Evolutionary conservation across 2,329 filamentous ascomycete species (phyloP).

Genomic region (Colletotrichum chlorophyti): DNA sequence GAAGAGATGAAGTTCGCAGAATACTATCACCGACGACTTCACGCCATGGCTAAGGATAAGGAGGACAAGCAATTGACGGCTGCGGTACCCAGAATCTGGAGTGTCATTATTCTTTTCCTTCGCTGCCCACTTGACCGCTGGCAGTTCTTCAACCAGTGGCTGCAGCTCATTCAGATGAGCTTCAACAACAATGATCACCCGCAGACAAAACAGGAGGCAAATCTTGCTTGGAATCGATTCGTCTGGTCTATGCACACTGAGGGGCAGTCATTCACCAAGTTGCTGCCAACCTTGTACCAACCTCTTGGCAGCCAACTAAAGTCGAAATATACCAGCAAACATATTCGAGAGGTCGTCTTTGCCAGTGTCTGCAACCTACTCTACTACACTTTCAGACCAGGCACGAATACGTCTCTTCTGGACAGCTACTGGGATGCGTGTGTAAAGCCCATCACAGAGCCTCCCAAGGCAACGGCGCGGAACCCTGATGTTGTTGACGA

Average conservation of each 20-base stretch:
- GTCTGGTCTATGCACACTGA: slow-evolving; percentile 76
- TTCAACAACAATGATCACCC: slow-evolving; percentile 78
- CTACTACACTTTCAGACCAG: slow-evolving; percentile 83
- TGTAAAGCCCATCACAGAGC: slow-evolving; percentile 63
- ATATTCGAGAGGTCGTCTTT: slow-evolving; percentile 64
- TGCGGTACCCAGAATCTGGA: slow-evolving; percentile 88
- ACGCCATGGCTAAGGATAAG: slow-evolving; percentile 70
- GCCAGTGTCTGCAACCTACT: slow-evolving; percentile 80
- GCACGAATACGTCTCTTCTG: slow-evolving; percentile 67
- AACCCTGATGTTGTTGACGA: slow-evolving; percentile 51
- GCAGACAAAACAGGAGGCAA: slow-evolving; percentile 76
- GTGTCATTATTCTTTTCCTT: slow-evolving; percentile 79
- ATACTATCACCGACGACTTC: slow-evolving; percentile 72
- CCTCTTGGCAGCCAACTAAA: slow-evolving; percentile 74
- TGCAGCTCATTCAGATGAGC: slow-evolving; percentile 80
- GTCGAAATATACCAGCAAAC: slow-evolving; percentile 65
- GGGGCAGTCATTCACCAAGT: slow-evolving; percentile 62
- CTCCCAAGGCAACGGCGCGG: slow-evolving; percentile 38
- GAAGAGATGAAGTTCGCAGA: slow-evolving; percentile 71
- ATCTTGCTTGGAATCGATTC: slow-evolving; percentile 85
- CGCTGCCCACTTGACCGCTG: slow-evolving; percentile 72
- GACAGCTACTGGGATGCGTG: slow-evolving; percentile 82
- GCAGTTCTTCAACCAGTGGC: slow-evolving; percentile 76
- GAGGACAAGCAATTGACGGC: slow-evolving; percentile 57
- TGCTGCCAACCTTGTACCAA: slow-evolving; percentile 61